Evolutionary conservation across 228 moss, liverwort and hornwort genomes (phyloP).

Genomic region (Sphagnum magellanicum): DNA sequence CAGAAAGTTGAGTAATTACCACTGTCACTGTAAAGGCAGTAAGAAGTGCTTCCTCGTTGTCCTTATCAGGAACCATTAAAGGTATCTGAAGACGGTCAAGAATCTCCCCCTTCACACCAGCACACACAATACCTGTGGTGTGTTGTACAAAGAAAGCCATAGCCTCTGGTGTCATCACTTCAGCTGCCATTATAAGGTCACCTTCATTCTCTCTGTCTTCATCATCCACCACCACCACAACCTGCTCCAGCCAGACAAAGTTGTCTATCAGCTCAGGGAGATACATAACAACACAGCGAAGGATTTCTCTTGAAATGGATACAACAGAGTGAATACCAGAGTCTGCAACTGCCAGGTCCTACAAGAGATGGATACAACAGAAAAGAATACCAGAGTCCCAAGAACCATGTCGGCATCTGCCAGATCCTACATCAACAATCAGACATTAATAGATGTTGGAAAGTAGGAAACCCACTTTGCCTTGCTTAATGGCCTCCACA

Average conservation of each 20-base stretch:
- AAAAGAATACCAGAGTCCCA: background rate
- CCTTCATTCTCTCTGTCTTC: constrained; percentile 98
- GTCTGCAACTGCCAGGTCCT: background rate
- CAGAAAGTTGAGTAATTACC: constrained; percentile 23
- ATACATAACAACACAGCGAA: background rate
- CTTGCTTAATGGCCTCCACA: constrained; percentile 62
- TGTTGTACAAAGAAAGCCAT: constrained; percentile 84
- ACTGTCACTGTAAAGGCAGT: constrained; percentile 94
- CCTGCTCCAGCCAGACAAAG: constrained; percentile 35
- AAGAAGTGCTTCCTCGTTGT: constrained; percentile 63
- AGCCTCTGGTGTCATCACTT: constrained; percentile 62
- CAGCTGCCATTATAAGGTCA: constrained; percentile 93
- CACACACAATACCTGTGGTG: constrained; percentile 85
- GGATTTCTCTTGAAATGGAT: too few relatives aligned
- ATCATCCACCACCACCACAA: constrained; percentile 90
- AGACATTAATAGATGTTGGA: background rate
- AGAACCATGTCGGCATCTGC: background rate
- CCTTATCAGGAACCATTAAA: constrained; percentile 64
- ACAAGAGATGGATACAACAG: background rate
- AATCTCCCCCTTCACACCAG: constrained; percentile 74
- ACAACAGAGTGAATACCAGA: background rate
- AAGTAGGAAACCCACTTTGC: constrained; percentile 48
- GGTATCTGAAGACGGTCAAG: constrained; percentile 82
- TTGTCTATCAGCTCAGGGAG: background rate
- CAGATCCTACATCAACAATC: background rate